phyloP scores from a whole-genome alignment of 345 rosid species.

The Lumnitzera littorea region DNA sequence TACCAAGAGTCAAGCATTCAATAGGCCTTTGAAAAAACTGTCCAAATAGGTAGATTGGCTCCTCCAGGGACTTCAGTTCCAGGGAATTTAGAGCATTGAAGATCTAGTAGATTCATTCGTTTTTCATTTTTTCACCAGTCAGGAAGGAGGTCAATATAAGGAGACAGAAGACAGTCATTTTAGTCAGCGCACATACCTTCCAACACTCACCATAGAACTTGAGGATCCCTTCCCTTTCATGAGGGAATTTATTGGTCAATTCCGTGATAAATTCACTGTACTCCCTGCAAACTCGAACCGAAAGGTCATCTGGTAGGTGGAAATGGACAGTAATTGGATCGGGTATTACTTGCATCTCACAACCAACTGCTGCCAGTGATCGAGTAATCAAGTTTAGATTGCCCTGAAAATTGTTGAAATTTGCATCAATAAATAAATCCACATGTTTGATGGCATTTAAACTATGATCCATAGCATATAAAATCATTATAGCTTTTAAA shows the following conservation, averaged over 20 bases:
- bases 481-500: too few relatives aligned
- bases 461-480: too few relatives aligned
- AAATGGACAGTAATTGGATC: constrained; percentile 95
- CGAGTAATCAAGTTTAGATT: constrained; percentile 86
- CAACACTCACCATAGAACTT: constrained; percentile 80
- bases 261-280: constrained; percentile 58
- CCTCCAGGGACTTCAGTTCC: constrained; percentile 92
- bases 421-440: background rate
- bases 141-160: constrained; percentile 1
- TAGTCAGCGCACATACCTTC: constrained; percentile 53
- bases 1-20: constrained; percentile 88
- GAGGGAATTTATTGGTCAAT: constrained; percentile 65
- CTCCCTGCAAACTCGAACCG: constrained; percentile 69
- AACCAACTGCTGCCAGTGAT: constrained; percentile 82
- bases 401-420: constrained; percentile 51
- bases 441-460: too few relatives aligned
- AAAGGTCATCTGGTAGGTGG: constrained; percentile 75
- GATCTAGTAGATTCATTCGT: constrained; percentile 35
- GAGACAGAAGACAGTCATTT: constrained; percentile 12
- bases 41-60: constrained; percentile 88
- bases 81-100: constrained; percentile 84
- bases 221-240: constrained; percentile 78
- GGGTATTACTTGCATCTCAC: constrained; percentile 86
- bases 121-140: background rate
- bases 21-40: constrained; percentile 91